These are phyloP conservation scores for Pyrenochaeta sp. DNA, from an alignment of 2,329 filamentous ascomycete genomes.

Conservation along the genomic window DNA sequence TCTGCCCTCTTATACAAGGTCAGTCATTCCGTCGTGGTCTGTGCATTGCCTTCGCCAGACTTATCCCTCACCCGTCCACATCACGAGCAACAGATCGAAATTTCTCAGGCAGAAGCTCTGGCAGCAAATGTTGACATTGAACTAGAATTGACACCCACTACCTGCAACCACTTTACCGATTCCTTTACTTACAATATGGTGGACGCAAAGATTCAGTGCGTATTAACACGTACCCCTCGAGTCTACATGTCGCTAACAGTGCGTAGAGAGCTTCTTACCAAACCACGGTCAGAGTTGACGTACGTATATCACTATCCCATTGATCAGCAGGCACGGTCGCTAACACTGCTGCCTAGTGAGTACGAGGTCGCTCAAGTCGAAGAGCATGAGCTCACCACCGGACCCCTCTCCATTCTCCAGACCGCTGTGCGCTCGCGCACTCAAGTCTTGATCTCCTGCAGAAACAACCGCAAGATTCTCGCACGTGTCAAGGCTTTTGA, in stretches of 20 bases:
- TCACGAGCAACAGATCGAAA: slow-evolving; percentile 17
- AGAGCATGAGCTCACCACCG: slow-evolving; percentile 80
- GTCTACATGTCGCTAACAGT: slow-evolving; percentile 29
- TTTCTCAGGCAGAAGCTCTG: slow-evolving; percentile 30
- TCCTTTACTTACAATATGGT: slow-evolving; percentile 27
- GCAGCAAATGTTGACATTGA: slow-evolving; percentile 30
- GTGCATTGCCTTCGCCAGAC: slow-evolving; percentile 28
- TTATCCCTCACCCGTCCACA: slow-evolving; percentile 18
- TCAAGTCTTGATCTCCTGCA: slow-evolving; percentile 95
- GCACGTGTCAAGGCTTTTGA: slow-evolving; percentile 98
- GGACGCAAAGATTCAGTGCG: slow-evolving; percentile 57
- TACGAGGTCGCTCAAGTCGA: slow-evolving; percentile 87
- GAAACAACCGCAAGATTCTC: slow-evolving; percentile 97
- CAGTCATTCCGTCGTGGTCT: slow-evolving; percentile 28
- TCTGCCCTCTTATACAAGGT: slow-evolving; percentile 27
- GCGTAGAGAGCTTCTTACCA: slow-evolving; percentile 84
- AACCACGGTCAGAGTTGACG: slow-evolving; percentile 91
- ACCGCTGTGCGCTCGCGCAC: slow-evolving; percentile 94
- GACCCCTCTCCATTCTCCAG: slow-evolving; percentile 91
- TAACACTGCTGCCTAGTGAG: slow-evolving; percentile 66
- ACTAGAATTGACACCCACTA: slow-evolving; percentile 6
- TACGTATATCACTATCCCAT: slow-evolving; percentile 59
- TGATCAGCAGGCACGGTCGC: slow-evolving; percentile 8
- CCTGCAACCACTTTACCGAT: background rate
- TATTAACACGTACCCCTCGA: background rate